A percentile compares a stretch with the other conserved stretches of the same genome.
These are phyloP conservation scores for Nicotiana tabacum DNA, from an alignment of 257 asterid species.

Conservation along the genomic window DNA sequence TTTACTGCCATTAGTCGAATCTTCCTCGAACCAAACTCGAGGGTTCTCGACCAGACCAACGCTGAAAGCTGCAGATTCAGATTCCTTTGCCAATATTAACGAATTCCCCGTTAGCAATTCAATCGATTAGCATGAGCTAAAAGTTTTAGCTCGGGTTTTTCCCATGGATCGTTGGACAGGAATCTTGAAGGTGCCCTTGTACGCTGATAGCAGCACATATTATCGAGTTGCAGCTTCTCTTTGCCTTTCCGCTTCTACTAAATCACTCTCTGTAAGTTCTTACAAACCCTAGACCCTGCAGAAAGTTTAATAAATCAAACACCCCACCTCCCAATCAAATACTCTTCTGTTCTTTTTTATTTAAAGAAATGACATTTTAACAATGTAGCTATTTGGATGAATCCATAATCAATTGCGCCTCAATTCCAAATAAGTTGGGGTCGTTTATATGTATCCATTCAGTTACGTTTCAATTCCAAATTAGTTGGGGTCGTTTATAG, in stretches of 20 bases:
- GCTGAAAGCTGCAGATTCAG: not conserved
- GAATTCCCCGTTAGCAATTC: not conserved
- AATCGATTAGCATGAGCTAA: not conserved
- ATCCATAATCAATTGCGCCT: not conserved
- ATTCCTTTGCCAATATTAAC: too few relatives aligned
- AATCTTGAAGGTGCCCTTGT: conserved; percentile 61
- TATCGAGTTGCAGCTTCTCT: conserved; percentile 85
- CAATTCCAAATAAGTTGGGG: not conserved
- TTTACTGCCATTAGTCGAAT: too few relatives aligned
- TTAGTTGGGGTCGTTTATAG: not conserved
- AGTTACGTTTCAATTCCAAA: not conserved
- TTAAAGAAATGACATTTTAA: not conserved
- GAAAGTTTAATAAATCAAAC: not conserved
- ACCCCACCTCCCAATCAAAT: not conserved
- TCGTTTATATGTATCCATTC: not conserved
- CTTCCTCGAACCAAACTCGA: too few relatives aligned
- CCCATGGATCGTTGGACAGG: conserved; percentile 91
- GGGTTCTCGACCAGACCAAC: not conserved
- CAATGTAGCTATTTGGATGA: not conserved
- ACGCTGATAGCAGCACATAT: conserved; percentile 40
- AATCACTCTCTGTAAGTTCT: conserved; percentile 54
- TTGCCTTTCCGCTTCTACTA: conserved; percentile 51
- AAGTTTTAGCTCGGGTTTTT: not conserved
- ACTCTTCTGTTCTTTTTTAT: not conserved
- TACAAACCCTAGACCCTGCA: not conserved